Evolutionary conservation across 1,284 basidiomycete species (phyloP).

Genomic region (Entoloma clypeatum): DNA sequence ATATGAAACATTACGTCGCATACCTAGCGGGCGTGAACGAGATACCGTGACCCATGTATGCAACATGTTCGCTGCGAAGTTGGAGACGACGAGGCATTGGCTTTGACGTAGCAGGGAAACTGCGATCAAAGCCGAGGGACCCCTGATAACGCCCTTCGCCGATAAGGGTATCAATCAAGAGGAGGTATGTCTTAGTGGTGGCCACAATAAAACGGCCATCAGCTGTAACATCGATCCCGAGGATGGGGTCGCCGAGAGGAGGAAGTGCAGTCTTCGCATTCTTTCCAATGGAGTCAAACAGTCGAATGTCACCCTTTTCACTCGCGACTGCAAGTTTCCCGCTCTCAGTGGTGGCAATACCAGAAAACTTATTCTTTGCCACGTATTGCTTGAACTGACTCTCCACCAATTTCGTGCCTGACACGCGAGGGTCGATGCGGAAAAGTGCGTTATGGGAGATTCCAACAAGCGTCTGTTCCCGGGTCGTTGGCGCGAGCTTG

Average conservation of each 20-base stretch:
- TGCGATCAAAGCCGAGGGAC: slow-evolving; percentile 87
- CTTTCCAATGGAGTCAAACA: slow-evolving; percentile 97
- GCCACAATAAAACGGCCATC: slow-evolving; percentile 95
- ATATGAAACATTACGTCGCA: slow-evolving; percentile 16
- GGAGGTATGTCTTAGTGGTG: slow-evolving; percentile 91
- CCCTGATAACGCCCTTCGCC: slow-evolving; percentile 89
- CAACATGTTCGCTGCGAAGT: slow-evolving; percentile 88
- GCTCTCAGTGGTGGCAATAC: slow-evolving; percentile 82
- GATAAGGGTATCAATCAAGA: slow-evolving; percentile 95
- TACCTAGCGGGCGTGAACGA: slow-evolving; percentile 91
- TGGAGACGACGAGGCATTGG: slow-evolving; percentile 89
- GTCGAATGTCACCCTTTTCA: slow-evolving; percentile 94
- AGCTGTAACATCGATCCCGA: slow-evolving; percentile 92
- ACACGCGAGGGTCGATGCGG: slow-evolving; percentile 93
- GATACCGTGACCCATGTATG: slow-evolving; percentile 90
- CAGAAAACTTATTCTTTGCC: slow-evolving; percentile 94
- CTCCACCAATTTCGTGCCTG: slow-evolving; percentile 92
- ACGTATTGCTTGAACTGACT: slow-evolving; percentile 96
- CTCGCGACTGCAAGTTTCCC: slow-evolving; percentile 93
- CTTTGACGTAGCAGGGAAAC: slow-evolving; percentile 93
- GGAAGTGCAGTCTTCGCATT: slow-evolving; percentile 99
- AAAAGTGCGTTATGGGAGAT: slow-evolving; percentile 93
- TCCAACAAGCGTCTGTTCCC: slow-evolving; percentile 91
- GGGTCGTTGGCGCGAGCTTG: slow-evolving; percentile 95
- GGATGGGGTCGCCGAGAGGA: slow-evolving; percentile 91